These are phyloP conservation scores for Pyrrhoderma noxium DNA, from an alignment of 1,284 basidiomycete genomes.

Conservation along the genomic window DNA sequence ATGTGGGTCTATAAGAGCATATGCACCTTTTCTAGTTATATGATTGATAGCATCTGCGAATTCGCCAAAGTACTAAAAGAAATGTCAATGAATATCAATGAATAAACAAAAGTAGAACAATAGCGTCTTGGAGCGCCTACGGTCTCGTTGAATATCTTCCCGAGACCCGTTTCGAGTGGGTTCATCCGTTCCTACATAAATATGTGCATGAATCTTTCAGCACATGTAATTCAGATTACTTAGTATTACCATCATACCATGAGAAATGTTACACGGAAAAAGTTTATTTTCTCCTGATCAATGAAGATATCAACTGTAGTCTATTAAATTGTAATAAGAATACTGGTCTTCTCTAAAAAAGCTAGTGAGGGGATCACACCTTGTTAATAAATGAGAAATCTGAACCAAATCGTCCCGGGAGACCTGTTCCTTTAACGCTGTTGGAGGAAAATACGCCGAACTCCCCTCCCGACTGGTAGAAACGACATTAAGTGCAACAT, in stretches of 20 bases:
- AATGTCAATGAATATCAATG: background rate
- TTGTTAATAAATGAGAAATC: conserved; percentile 43
- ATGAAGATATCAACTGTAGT: conserved; percentile 39
- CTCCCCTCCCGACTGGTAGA: conserved; percentile 17
- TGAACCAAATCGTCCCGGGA: conserved; percentile 38
- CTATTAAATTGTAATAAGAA: too few species aligned
- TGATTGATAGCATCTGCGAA: conserved; percentile 38
- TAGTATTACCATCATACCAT: conserved; percentile 31
- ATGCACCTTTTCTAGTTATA: conserved; percentile 37
- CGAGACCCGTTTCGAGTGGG: conserved; percentile 35
- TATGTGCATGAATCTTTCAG: too few species aligned
- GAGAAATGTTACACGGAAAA: conserved; percentile 42
- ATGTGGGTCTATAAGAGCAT: conserved; percentile 39
- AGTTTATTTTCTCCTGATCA: conserved; percentile 40
- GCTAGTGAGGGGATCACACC: conserved; percentile 21
- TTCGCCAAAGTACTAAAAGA: conserved; percentile 34
- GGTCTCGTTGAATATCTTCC: conserved; percentile 38
- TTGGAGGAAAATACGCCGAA: conserved; percentile 13
- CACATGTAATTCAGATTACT: too few species aligned
- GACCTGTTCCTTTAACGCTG: conserved; percentile 22
- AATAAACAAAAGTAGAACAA: background rate
- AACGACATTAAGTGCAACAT: background rate
- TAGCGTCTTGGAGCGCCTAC: conserved; percentile 27
- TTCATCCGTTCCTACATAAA: conserved; percentile 33
- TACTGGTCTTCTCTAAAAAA: too few species aligned